phyloP scores from a whole-genome alignment of 352 stramenopile genomes.

The Globisporangium emineosum region DNA sequence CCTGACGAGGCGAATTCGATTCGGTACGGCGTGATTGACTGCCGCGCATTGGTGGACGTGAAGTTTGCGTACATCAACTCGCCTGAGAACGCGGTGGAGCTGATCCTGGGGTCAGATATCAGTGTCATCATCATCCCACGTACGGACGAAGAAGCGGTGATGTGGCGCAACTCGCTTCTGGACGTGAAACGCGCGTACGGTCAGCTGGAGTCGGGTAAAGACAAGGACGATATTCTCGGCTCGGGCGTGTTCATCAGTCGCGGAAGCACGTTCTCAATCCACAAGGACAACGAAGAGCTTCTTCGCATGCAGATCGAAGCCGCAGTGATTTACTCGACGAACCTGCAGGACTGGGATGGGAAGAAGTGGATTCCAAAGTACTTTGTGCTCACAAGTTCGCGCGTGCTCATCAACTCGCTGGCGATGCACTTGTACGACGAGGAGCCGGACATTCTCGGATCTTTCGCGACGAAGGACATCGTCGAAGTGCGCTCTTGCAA shows the following conservation, averaged over 20 bases:
- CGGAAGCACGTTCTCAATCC: constrained; percentile 79
- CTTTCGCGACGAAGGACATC: constrained; percentile 80
- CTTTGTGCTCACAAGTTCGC: constrained; percentile 81
- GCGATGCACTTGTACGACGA: constrained; percentile 86
- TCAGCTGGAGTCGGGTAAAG: constrained; percentile 67
- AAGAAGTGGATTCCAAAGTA: constrained; percentile 89
- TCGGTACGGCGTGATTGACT: constrained; percentile 86
- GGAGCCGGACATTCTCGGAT: constrained; percentile 81
- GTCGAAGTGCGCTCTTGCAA: constrained; percentile 75
- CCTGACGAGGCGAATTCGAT: constrained; percentile 75
- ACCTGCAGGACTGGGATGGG: constrained; percentile 84
- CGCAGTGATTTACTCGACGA: constrained; percentile 77
- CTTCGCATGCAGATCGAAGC: constrained; percentile 81
- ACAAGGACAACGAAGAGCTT: constrained; percentile 85
- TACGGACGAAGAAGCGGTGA: constrained; percentile 81
- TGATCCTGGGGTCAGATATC: constrained; percentile 72
- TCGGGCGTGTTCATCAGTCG: constrained; percentile 81
- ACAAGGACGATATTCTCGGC: constrained; percentile 72
- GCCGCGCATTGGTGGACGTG: constrained; percentile 75
- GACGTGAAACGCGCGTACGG: constrained; percentile 84
- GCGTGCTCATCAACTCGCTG: constrained; percentile 76
- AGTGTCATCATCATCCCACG: constrained; percentile 82
- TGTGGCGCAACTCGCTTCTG: constrained; percentile 77
- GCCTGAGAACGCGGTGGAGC: constrained; percentile 80
- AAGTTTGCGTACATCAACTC: constrained; percentile 83